A percentile compares a stretch with the other conserved stretches of the same genome.
Conservation (phyloP, 768 basidiomycete species). For the Amanita fuliginea region DNA sequence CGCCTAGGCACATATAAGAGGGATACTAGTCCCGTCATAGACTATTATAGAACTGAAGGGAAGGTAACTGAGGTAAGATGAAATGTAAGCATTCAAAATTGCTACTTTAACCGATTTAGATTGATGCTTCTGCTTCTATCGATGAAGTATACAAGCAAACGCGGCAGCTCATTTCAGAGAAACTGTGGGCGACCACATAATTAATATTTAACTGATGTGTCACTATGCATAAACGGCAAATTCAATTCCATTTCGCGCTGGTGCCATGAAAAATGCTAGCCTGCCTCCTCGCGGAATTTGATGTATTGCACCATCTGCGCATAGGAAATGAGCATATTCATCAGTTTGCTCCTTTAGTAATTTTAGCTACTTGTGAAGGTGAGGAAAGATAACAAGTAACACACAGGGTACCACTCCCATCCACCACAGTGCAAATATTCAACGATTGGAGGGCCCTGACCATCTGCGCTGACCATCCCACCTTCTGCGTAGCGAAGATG, state of each 20-base stretch:
- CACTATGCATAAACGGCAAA: constrained; percentile 39
- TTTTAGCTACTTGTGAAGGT: background rate
- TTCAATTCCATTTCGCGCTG: constrained; percentile 20
- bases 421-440: constrained; percentile 73
- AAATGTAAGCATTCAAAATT: background rate
- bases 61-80: constrained; percentile 72
- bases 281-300: constrained; percentile 50
- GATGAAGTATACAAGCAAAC: constrained; percentile 64
- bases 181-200: constrained; percentile 11
- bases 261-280: constrained; percentile 36
- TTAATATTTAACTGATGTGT: background rate
- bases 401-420: constrained; percentile 84
- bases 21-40: constrained; percentile 89
- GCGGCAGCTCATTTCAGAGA: constrained; percentile 31
- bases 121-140: constrained; percentile 56
- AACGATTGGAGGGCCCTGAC: constrained; percentile 43
- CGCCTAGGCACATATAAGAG: constrained; percentile 78
- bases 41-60: constrained; percentile 53
- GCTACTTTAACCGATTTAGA: constrained; percentile 24
- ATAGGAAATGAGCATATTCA: constrained; percentile 56
- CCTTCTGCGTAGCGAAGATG: constrained; percentile 40
- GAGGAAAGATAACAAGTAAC: constrained; percentile 14
- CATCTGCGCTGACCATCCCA: constrained; percentile 29
- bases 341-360: constrained; percentile 44
- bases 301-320: constrained; percentile 69